Evolutionary conservation across 1,284 basidiomycete genomes (phyloP), one percentile per base, ranked within the genome.

Genomic region (Cystodermella granulosa): DNA sequence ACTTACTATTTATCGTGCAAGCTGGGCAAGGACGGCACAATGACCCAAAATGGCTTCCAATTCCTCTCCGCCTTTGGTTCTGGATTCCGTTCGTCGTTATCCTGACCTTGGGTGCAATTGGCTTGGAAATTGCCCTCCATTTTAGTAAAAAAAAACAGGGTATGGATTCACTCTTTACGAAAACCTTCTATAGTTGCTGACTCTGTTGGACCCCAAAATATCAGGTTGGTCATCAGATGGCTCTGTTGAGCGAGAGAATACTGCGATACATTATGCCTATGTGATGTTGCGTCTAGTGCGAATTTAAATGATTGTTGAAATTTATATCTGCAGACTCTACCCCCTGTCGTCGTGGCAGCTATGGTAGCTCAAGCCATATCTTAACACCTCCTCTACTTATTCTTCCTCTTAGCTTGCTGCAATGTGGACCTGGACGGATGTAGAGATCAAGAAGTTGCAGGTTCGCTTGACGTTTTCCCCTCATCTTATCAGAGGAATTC

Each of bases 371-470:
- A 11, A 8, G 5, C 69, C 43, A 34, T 61, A 57, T 24, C 15
- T 14, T 43, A 15, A 43, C 22, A 28, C 34, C 41, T 46, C 40
- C 13, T 15, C 14, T n/a, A 8, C 26, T 37, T 34, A 43, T 15
- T 22, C 14, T n/a, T 36, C 8, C 40, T 34, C 11, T 45, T 46
- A 72, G 70, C 45, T 77, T 15, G 70, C 72, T 3, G 72, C 70
- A 1, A 50, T 77, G 41, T 79, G 76, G 76, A 60, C 74, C 8
- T 77, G 75, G 76, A 76, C 75, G 8, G 76, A 77, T 51, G 66
- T 75, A 20, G 76, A 77, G 48, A 73, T 79, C 45, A 75, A 77
- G 53, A 75, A 73, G 55, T 70, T 78, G 60, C 77, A 77, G 66
- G 74, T 72, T 43, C 24, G 59, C 43, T 4, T 22, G 21, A 17